Evolutionary conservation across 306 rosid genomes (phyloP).

Genomic region (Pueraria montana): DNA sequence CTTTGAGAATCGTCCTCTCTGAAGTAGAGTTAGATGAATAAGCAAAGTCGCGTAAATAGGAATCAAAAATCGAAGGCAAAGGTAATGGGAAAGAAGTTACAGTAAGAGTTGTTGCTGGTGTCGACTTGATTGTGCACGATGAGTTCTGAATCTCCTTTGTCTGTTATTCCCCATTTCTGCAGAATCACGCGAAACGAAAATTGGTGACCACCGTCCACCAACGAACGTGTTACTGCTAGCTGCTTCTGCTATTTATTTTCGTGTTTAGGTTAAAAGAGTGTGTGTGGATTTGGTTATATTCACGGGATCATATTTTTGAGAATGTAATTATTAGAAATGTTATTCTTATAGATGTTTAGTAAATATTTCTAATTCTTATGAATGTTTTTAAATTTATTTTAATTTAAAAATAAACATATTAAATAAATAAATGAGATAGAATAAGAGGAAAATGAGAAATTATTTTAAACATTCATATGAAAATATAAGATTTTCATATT

Average conservation of each 20-base stretch:
- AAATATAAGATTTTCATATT: too few relatives aligned
- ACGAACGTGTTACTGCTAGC: background rate
- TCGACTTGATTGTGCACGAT: slow-evolving; percentile 67
- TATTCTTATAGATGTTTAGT: too few relatives aligned
- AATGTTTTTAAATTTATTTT: too few relatives aligned
- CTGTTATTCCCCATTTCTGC: slow-evolving; percentile 71
- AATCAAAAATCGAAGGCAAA: background rate
- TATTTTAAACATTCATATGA: too few relatives aligned
- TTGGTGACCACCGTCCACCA: background rate
- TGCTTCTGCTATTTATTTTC: background rate
- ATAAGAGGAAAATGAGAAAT: too few relatives aligned
- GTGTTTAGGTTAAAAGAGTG: slow-evolving; percentile 5
- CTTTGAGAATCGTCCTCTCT: slow-evolving; percentile 70
- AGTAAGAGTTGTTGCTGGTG: slow-evolving; percentile 54
- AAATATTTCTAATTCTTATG: too few relatives aligned
- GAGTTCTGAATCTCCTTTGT: slow-evolving; percentile 67
- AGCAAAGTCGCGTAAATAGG: slow-evolving; percentile 11
- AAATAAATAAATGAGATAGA: too few relatives aligned
- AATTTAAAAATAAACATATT: too few relatives aligned
- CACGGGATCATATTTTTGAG: too few relatives aligned
- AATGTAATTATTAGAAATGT: too few relatives aligned
- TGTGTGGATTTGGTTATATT: too few relatives aligned
- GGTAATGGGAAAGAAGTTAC: slow-evolving; percentile 47
- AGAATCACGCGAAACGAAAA: background rate
- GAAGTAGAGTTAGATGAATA: slow-evolving; percentile 39